Evolutionary conservation across 108 stramenopile species (phyloP).

Genomic region (Aurantiochytrium sp.): DNA sequence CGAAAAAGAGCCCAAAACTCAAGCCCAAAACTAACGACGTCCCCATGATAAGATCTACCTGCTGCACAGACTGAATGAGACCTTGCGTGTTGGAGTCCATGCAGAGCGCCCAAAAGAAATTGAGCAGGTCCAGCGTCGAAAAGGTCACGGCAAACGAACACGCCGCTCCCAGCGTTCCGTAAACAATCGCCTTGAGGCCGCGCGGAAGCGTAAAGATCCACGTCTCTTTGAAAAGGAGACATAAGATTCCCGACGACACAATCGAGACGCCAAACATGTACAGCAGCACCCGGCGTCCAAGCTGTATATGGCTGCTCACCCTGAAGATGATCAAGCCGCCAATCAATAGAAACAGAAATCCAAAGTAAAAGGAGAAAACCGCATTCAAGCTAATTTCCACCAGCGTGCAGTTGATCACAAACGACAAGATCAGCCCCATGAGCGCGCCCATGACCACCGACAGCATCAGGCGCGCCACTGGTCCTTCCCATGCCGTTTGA

Average conservation of each 20-base stretch:
- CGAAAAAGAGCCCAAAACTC: not conserved
- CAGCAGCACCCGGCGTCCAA: not conserved
- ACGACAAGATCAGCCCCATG: not conserved
- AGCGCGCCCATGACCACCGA: not conserved
- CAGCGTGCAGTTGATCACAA: not conserved
- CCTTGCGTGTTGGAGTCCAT: not conserved
- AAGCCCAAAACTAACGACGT: not conserved
- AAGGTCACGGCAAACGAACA: not conserved
- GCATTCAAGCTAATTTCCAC: constrained; percentile 14
- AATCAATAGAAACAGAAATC: not conserved
- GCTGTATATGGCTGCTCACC: not conserved
- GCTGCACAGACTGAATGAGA: not conserved
- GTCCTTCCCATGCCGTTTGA: not conserved
- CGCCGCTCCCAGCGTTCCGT: not conserved
- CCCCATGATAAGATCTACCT: not conserved
- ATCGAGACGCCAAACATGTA: not conserved
- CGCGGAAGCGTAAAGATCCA: constrained; percentile 14
- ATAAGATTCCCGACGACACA: not conserved
- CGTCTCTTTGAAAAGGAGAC: not conserved
- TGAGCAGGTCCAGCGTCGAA: not conserved
- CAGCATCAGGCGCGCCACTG: not conserved
- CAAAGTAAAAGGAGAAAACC: not conserved
- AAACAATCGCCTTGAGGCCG: not conserved
- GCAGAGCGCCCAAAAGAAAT: not conserved
- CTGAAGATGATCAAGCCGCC: not conserved